These are phyloP conservation scores for Circinella minor DNA, from an alignment of 371 early-diverging fungal genomes.

Conservation along the genomic window DNA sequence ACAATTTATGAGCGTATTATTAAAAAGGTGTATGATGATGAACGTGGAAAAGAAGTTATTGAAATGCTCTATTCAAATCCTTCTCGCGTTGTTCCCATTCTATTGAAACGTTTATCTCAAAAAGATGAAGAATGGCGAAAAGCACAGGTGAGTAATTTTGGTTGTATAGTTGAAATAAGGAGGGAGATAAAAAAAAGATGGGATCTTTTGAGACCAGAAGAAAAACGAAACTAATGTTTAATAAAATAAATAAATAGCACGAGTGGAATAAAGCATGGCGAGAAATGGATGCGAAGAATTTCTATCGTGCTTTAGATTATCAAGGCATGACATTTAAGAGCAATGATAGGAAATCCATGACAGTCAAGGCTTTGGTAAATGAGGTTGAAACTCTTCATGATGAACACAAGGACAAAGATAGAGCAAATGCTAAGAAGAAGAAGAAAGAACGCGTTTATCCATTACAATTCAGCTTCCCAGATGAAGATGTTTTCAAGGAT, in stretches of 20 bases:
- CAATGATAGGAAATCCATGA: conserved; percentile 82
- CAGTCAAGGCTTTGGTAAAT: conserved; percentile 72
- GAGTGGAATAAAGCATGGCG: conserved; percentile 98
- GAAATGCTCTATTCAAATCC: conserved; percentile 94
- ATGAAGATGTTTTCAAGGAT: conserved; percentile 66
- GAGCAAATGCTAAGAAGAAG: neutral
- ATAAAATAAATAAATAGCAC: conserved; percentile 55
- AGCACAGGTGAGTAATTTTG: conserved; percentile 63
- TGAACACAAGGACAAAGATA: conserved; percentile 52
- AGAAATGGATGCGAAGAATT: conserved; percentile 92
- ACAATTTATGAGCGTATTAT: conserved; percentile 89
- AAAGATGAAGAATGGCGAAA: conserved; percentile 97
- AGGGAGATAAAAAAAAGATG: neutral
- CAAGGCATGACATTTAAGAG: conserved; percentile 89
- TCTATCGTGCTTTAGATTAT: conserved; percentile 96
- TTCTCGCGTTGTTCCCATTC: conserved; percentile 90
- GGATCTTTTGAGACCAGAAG: neutral
- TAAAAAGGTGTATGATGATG: conserved; percentile 89
- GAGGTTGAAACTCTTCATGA: conserved; percentile 77
- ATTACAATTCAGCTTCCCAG: conserved; percentile 65
- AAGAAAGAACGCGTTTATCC: conserved; percentile 49
- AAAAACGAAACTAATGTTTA: neutral
- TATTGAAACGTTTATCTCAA: conserved; percentile 92
- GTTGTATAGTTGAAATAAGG: conserved; percentile 56
- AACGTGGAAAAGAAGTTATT: conserved; percentile 90